A percentile compares a stretch with the other conserved stretches of the same genome.
phyloP scores from a whole-genome alignment of 2,329 filamentous ascomycete species.

The Botrytis sinoallii region DNA sequence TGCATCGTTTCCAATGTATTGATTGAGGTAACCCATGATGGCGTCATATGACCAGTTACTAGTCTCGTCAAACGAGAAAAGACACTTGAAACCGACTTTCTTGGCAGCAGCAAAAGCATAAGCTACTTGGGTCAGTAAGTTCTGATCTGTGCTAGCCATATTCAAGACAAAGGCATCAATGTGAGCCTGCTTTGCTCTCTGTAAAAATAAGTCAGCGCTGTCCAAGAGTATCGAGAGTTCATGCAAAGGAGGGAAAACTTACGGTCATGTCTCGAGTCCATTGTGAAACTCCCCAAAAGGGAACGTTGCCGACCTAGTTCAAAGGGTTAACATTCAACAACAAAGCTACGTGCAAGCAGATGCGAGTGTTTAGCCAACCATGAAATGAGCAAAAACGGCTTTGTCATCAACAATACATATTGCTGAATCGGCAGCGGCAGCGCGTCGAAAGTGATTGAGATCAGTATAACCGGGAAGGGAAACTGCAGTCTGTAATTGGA shows the following conservation, averaged over 20 bases:
- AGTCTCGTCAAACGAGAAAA: not conserved
- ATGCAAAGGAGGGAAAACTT: not conserved
- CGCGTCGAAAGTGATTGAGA: not conserved
- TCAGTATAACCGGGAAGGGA: not conserved
- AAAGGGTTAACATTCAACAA: not conserved
- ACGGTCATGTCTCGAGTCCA: not conserved
- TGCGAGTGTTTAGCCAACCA: not conserved
- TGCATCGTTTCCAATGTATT: not conserved
- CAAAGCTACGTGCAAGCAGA: not conserved
- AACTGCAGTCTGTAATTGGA: not conserved
- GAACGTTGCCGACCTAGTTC: conserved; percentile 1
- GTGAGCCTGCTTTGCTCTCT: not conserved
- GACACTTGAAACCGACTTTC: not conserved
- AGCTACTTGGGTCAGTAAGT: not conserved
- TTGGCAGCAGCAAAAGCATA: not conserved
- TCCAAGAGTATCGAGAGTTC: not conserved
- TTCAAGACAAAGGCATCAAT: not conserved
- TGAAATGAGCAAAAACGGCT: conserved; percentile 8
- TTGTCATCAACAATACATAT: not conserved
- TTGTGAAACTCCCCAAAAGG: not conserved
- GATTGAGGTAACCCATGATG: not conserved
- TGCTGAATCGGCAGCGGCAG: not conserved
- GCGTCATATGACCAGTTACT: not conserved
- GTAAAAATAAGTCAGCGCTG: not conserved
- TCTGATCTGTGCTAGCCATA: not conserved